phyloP scores from a whole-genome alignment of 2,329 filamentous ascomycete species.

The Cercospora zeina region DNA sequence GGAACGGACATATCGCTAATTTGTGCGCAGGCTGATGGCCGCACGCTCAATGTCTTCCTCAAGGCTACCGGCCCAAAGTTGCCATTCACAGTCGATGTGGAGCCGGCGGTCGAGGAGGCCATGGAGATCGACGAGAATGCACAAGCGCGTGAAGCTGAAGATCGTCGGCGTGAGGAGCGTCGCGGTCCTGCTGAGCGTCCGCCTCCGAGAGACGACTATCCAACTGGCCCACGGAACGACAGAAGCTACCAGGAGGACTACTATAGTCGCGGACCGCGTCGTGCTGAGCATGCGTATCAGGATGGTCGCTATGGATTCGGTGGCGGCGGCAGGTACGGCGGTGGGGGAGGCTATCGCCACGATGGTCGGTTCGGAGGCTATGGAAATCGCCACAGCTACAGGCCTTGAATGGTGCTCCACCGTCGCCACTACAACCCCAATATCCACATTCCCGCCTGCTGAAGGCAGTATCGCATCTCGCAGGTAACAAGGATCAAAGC shows the following conservation, averaged over 20 bases:
- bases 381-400: constrained; percentile 11
- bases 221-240: constrained; percentile 29
- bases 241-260: constrained; percentile 31
- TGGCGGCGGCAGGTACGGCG: constrained; percentile 31
- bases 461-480: background rate
- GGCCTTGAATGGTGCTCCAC: background rate
- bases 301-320: constrained; percentile 49
- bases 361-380: constrained; percentile 28
- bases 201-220: constrained; percentile 26
- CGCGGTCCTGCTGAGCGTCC: constrained; percentile 33
- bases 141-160: constrained; percentile 35
- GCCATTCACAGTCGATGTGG: constrained; percentile 25
- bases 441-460: background rate
- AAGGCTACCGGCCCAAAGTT: constrained; percentile 25
- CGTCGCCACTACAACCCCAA: background rate
- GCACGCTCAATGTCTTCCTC: constrained; percentile 67
- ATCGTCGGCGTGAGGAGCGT: constrained; percentile 39
- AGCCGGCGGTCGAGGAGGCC: constrained; percentile 37
- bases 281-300: constrained; percentile 43
- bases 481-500: background rate
- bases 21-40: constrained; percentile 66
- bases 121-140: constrained; percentile 49
- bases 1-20: background rate
- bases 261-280: constrained; percentile 30
- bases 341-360: constrained; percentile 30